Evolutionary conservation across 345 rosid genomes (phyloP), one percentile per base, ranked within the genome.

Genomic region (Aethionema arabicum): DNA sequence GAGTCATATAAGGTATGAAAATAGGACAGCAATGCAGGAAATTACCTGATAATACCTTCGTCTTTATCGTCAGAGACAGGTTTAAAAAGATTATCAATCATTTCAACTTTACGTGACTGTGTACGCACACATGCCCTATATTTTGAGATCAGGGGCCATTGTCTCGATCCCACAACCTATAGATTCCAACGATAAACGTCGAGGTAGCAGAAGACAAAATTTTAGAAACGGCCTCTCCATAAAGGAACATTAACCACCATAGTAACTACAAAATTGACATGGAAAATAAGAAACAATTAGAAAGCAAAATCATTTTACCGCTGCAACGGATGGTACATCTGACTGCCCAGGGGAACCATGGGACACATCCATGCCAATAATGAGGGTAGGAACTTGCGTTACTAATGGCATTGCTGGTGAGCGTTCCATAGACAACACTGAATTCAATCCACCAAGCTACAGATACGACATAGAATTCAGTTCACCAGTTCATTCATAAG

Each of bases 281-380:
- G 16, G 8, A 32, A 52, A 4, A 55, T 40, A 50, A 30, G 27
- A 61, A 59, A 50, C 6, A 7, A 4, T 30, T 41, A 21, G 12
- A 59, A 51, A 75, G 4, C 8, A 13, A 43, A 50, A 56, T 12
- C 4, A 65, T 36, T 16, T 52, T 86, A 92, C 97, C 72, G 97
- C 97, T 61, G 99, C 97, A 75, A 92, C 75, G 5, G 97, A 92
- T 14, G 98, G 98, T 3, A 87, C 11, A 68, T 85, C 91, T 11
- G 93, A 78, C 56, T 75, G 85, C 44, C 97, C 96, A 37, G 98
- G 98, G 11, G 98, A 92, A 36, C 98, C 98, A 69, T 89, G 98
- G 0, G 97, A 87, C 3, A 93, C 99, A 74, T 93, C 99, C 96
- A 93, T 93, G 7, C 99, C 99, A 35, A 93, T 78, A 63, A 93